These are phyloP conservation scores for Takashimella koratensis DNA, from an alignment of 1,284 basidiomycete genomes.

Conservation along the genomic window DNA sequence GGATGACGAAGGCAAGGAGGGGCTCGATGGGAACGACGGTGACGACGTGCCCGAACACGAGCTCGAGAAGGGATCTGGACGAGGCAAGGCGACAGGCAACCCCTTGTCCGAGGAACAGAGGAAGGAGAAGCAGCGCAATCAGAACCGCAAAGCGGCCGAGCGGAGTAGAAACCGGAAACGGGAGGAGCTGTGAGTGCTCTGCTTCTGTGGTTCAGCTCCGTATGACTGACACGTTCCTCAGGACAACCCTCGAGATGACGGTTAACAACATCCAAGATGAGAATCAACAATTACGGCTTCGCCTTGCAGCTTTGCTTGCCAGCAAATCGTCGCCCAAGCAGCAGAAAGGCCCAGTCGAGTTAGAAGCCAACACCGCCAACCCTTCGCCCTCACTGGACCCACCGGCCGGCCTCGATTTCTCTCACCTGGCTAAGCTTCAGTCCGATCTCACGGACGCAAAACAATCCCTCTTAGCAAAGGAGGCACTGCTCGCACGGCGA, in stretches of 20 bases:
- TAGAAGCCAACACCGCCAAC: background rate
- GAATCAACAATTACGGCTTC: slow-evolving; percentile 34
- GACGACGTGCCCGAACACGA: too few species aligned
- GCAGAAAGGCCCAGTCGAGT: background rate
- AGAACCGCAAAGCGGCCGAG: slow-evolving; percentile 45
- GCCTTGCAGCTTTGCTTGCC: slow-evolving; percentile 29
- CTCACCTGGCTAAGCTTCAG: slow-evolving; percentile 25
- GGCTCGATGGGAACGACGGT: background rate
- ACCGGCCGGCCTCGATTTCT: slow-evolving; percentile 24
- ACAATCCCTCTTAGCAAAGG: slow-evolving; percentile 18
- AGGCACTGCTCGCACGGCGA: slow-evolving; percentile 17
- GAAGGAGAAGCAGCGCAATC: slow-evolving; percentile 39
- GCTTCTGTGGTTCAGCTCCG: background rate
- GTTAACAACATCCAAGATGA: slow-evolving; percentile 41
- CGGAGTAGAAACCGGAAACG: slow-evolving; percentile 41
- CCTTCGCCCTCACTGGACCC: background rate
- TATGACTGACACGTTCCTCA: too few species aligned
- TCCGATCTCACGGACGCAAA: slow-evolving; percentile 25
- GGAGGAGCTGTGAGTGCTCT: slow-evolving; percentile 37
- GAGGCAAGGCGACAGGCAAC: background rate
- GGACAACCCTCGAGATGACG: slow-evolving; percentile 35
- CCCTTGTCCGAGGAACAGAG: slow-evolving; percentile 29
- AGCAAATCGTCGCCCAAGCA: slow-evolving; percentile 3
- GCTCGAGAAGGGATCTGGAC: background rate
- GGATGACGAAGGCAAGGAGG: background rate